A percentile compares a stretch with the other conserved stretches of the same genome.
phyloP scores from a whole-genome alignment of 768 basidiomycete species.

The Lactifluus subvellereus region DNA sequence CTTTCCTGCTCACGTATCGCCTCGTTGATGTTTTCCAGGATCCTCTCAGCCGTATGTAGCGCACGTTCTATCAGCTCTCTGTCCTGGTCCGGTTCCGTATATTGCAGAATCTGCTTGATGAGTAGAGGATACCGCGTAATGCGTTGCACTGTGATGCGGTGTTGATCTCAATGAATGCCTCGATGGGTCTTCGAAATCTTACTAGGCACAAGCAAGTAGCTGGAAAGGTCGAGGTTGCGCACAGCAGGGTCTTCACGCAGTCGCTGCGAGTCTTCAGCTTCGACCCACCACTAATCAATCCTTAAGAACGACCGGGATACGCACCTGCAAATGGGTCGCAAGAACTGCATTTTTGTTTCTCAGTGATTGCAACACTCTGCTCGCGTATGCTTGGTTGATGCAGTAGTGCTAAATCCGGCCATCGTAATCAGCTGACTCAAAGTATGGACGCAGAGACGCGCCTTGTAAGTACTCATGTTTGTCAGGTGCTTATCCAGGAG shows the following conservation, averaged over 20 bases:
- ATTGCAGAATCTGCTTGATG: constrained; percentile 77
- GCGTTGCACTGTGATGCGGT: constrained; percentile 70
- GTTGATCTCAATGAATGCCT: too few relatives aligned
- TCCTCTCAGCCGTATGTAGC: constrained; percentile 59
- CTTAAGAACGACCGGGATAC: not conserved
- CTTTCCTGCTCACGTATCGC: constrained; percentile 81
- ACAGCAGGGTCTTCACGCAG: constrained; percentile 73
- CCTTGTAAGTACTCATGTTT: constrained; percentile 78
- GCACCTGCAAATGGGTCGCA: constrained; percentile 60
- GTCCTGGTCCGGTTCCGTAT: constrained; percentile 68
- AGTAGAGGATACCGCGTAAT: constrained; percentile 91
- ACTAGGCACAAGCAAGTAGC: constrained; percentile 91
- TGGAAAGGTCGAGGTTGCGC: constrained; percentile 82
- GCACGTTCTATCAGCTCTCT: constrained; percentile 47
- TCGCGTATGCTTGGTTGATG: constrained; percentile 77
- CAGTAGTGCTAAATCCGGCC: constrained; percentile 64
- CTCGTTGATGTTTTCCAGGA: constrained; percentile 83
- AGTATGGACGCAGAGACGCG: constrained; percentile 30
- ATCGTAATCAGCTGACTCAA: not conserved
- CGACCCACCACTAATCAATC: not conserved
- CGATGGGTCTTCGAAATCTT: constrained; percentile 28
- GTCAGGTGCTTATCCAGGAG: constrained; percentile 69
- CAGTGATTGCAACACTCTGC: constrained; percentile 67
- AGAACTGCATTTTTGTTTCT: constrained; percentile 64
- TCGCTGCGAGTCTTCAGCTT: constrained; percentile 37